phyloP scores from a whole-genome alignment of 106 monocot genomes.

The Allium sativum region DNA sequence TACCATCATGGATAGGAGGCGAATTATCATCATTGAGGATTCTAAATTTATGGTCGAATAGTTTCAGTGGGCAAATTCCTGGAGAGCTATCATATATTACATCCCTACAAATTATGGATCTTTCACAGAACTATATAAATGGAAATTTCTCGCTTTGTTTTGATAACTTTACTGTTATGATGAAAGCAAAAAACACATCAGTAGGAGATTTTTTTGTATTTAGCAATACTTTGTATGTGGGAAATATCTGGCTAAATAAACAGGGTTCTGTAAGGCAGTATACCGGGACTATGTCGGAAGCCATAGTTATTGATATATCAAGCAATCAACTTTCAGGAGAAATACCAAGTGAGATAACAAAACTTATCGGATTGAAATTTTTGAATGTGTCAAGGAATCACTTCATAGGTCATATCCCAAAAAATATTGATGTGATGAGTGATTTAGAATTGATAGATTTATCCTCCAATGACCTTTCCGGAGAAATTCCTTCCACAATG shows the following conservation, averaged over 20 bases:
- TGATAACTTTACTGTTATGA: background rate
- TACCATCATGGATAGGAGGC: conserved; percentile 23
- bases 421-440: background rate
- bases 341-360: background rate
- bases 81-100: background rate
- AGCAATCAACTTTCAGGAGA: conserved; percentile 4
- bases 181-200: background rate
- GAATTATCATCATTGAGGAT: conserved; percentile 5
- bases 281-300: background rate
- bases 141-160: conserved; percentile 9
- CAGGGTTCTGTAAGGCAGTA: background rate
- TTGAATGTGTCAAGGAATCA: conserved; percentile 1
- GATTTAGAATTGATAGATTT: background rate
- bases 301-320: conserved; percentile 4
- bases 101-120: conserved; percentile 11
- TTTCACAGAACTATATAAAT: conserved; percentile 16
- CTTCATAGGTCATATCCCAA: conserved; percentile 7
- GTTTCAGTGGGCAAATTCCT: conserved; percentile 8
- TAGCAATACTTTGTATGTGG: background rate
- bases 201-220: background rate
- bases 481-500: conserved; percentile 6
- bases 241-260: background rate
- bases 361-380: background rate
- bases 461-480: conserved; percentile 1
- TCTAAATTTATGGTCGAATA: conserved; percentile 6